Base-by-base conservation (phyloP, 164 flowering plant species). In the Chimonanthus salicifolius region DNA sequence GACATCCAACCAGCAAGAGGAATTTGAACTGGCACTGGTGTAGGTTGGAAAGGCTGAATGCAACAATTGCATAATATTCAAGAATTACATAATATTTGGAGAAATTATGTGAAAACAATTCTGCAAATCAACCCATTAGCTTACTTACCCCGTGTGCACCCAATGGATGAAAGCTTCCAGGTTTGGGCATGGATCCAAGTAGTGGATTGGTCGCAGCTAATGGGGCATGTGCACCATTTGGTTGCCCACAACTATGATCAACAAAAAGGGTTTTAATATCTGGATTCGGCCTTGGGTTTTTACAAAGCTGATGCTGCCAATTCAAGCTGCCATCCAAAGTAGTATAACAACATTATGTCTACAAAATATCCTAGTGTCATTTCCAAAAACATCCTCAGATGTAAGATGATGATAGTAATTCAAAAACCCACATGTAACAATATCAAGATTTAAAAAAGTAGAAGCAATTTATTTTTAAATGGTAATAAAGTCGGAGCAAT, bases 301-400 rank as follows among this genome's bases (percentile, higher is more conserved):
- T 85, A 74, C 89, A 85, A 47, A 85, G 86, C 62, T 84, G 86
- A 69, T 87, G 90, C 81, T 87, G 88, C 90, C 90, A 87, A 74
- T 85, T 87, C 78, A 87, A 79, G 74, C 90, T 87, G 85, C 74
- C 54, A 68, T 63, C 48, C 64, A 16, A 54, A 49, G 47, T 65
- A 43, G 47, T 50, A 6, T 4, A 20, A 21, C 43, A 49, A 47
- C 20, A 18, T 65, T 20, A 68, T 3, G 47, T 48, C 10, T 49
- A n/a, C 71, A 33, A 33, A 33, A 33, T 33, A 33, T 33, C 2
- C 33, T 33, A 33, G 33, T 33, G 33, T 20, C 33, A 33, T 33
- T 33, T 33, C 33, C 33, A 33, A 33, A 67, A 16, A 69, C 47
- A 69, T 67, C 4, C 15, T 33, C 33, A 33, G 33, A 33, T 33